These are phyloP conservation scores for Aspergillus versicolor DNA, from an alignment of 2,329 filamentous ascomycete genomes.

Conservation along the genomic window DNA sequence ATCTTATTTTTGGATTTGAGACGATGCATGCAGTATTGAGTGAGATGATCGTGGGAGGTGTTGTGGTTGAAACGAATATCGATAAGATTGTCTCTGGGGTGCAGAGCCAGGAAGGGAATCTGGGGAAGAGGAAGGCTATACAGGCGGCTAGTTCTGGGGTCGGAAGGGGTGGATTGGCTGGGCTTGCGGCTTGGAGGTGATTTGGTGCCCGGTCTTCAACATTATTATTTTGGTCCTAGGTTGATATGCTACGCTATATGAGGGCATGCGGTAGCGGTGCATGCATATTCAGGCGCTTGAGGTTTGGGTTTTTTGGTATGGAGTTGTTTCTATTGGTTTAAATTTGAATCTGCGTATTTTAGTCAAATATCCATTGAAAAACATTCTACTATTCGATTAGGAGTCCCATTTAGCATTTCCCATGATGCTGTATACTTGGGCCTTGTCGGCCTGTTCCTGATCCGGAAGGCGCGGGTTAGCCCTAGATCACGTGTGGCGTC, in stretches of 20 bases:
- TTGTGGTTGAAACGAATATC: slow-evolving; percentile 88
- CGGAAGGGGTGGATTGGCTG: slow-evolving; percentile 38
- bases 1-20: slow-evolving; percentile 99
- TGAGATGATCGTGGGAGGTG: slow-evolving; percentile 94
- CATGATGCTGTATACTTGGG: background rate
- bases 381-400: background rate
- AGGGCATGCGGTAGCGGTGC: background rate
- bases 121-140: slow-evolving; percentile 45
- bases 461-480: slow-evolving; percentile 16
- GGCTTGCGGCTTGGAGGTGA: slow-evolving; percentile 41
- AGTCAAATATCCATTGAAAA: background rate
- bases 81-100: slow-evolving; percentile 88
- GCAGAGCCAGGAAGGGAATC: slow-evolving; percentile 49
- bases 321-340: background rate
- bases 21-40: slow-evolving; percentile 85
- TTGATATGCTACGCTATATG: background rate
- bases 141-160: slow-evolving; percentile 42
- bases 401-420: background rate
- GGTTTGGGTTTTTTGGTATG: background rate
- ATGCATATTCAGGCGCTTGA: background rate
- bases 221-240: background rate
- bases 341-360: background rate
- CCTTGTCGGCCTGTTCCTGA: background rate
- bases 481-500: slow-evolving; percentile 16
- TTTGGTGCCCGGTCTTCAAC: background rate